Percentiles rank a stretch among this genome's conserved stretches.
Evolutionary conservation across 176 grass and related monocot genomes (phyloP).

Genomic region (Zizania latifolia): DNA sequence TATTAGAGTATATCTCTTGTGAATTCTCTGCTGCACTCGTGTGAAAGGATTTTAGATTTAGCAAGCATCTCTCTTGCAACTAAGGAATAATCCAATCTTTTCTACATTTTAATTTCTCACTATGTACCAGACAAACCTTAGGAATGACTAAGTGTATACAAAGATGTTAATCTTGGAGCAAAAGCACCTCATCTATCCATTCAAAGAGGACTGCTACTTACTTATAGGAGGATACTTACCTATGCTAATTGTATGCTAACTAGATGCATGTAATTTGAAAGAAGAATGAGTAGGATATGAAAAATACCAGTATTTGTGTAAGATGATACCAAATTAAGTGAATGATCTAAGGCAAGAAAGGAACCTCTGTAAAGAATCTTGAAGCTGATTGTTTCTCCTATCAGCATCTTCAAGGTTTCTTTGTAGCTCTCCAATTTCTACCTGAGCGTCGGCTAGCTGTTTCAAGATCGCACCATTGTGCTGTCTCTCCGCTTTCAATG

Average conservation of each 20-base stretch:
- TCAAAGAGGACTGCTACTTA: not conserved
- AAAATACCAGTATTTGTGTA: not conserved
- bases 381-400: conserved; percentile 44
- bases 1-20: conserved; percentile 15
- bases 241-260: not conserved
- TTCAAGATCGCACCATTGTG: conserved; percentile 43
- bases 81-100: conserved; percentile 1
- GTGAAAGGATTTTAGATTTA: no score
- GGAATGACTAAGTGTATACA: no score
- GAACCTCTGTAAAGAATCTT: conserved; percentile 67
- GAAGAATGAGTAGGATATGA: conserved; percentile 11
- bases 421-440: conserved; percentile 46
- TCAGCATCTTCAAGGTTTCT: conserved; percentile 58
- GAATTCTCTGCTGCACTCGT: no score
- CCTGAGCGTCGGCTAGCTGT: conserved; percentile 40
- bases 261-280: conserved; percentile 10
- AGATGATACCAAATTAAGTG: conserved; percentile 15
- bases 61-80: conserved; percentile 3
- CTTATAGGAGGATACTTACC: conserved; percentile 6
- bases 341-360: conserved; percentile 32
- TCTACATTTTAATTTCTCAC: not conserved
- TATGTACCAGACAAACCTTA: not conserved
- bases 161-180: conserved; percentile 9
- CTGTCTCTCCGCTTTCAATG: conserved; percentile 48
- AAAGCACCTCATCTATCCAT: not conserved